Evolutionary conservation across 805 yeast species (phyloP).

Genomic region (Blastobotrys terrestris): DNA sequence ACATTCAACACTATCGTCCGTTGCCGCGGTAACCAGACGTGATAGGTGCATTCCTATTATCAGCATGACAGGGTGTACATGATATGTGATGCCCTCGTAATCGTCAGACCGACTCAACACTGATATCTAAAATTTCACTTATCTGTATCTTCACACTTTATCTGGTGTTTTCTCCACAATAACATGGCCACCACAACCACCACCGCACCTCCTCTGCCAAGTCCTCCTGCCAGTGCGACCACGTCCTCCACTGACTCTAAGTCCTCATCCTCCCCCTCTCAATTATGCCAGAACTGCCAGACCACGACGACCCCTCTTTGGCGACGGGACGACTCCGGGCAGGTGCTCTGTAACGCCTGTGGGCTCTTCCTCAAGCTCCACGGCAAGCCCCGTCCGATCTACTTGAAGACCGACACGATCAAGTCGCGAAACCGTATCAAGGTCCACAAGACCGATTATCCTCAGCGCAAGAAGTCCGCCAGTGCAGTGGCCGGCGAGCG

Average conservation of each 20-base stretch:
- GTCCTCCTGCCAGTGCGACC: not conserved
- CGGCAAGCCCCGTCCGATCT: conserved; percentile 88
- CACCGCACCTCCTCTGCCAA: not conserved
- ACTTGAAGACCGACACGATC: conserved; percentile 85
- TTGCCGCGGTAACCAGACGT: too few species aligned
- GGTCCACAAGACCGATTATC: conserved; percentile 4
- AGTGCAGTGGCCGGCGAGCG: not conserved
- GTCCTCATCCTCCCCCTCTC: conserved; percentile 1
- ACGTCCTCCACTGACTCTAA: not conserved
- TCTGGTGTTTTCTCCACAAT: not conserved
- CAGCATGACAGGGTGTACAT: too few species aligned
- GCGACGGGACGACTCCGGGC: conserved; percentile 90
- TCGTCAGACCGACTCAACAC: not conserved
- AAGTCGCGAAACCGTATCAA: conserved; percentile 84
- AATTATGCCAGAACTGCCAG: conserved; percentile 77
- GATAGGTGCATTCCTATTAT: too few species aligned
- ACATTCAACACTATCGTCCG: too few species aligned
- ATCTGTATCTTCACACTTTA: not conserved
- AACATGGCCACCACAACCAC: conserved; percentile 1
- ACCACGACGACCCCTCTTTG: conserved; percentile 92
- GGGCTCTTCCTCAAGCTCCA: conserved; percentile 84
- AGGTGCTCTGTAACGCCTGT: conserved; percentile 90
- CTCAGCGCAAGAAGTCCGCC: not conserved
- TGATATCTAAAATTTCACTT: not conserved
- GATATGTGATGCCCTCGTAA: too few species aligned